These are phyloP conservation scores for Cenchrus purpureus DNA, from an alignment of 176 grass and related monocot genomes.

Conservation along the genomic window DNA sequence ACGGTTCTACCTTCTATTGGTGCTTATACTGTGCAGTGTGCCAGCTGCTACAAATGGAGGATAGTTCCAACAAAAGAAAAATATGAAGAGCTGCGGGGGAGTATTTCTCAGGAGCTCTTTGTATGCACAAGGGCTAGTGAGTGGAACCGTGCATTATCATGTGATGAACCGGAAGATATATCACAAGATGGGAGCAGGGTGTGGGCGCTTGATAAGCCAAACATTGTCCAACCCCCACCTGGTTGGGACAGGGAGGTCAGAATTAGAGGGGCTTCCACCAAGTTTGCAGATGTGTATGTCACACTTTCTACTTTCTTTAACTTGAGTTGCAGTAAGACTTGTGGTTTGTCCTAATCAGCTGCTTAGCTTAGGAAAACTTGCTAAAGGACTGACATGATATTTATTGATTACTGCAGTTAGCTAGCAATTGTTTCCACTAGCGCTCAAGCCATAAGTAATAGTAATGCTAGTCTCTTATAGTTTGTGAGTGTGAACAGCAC, in stretches of 20 bases:
- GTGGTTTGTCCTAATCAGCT: not conserved
- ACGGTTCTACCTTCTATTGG: slow-evolving; percentile 60
- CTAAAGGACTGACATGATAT: not conserved
- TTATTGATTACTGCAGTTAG: slow-evolving; percentile 20
- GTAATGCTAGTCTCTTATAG: slow-evolving; percentile 10
- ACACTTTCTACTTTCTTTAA: slow-evolving; percentile 33
- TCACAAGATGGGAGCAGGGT: slow-evolving; percentile 69
- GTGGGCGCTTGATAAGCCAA: slow-evolving; percentile 89
- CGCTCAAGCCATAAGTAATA: not conserved
- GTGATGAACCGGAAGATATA: slow-evolving; percentile 74
- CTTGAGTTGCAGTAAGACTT: slow-evolving; percentile 30
- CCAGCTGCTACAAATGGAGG: slow-evolving; percentile 84
- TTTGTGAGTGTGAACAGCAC: slow-evolving; percentile 23
- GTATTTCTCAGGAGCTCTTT: slow-evolving; percentile 61
- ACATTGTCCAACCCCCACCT: slow-evolving; percentile 67
- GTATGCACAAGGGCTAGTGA: slow-evolving; percentile 63
- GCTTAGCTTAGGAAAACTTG: slow-evolving; percentile 19
- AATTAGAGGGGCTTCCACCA: slow-evolving; percentile 72
- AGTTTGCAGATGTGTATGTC: slow-evolving; percentile 87
- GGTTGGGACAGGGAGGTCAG: slow-evolving; percentile 87
- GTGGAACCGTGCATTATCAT: slow-evolving; percentile 67
- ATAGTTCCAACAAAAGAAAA: slow-evolving; percentile 85
- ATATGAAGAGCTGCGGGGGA: slow-evolving; percentile 83
- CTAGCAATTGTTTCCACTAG: not conserved
- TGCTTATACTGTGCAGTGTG: slow-evolving; percentile 76